A percentile compares a stretch with the other conserved stretches of the same genome.
These are phyloP conservation scores for Phalaenopsis equestris DNA, from an alignment of 106 monocot species.

Conservation along the genomic window DNA sequence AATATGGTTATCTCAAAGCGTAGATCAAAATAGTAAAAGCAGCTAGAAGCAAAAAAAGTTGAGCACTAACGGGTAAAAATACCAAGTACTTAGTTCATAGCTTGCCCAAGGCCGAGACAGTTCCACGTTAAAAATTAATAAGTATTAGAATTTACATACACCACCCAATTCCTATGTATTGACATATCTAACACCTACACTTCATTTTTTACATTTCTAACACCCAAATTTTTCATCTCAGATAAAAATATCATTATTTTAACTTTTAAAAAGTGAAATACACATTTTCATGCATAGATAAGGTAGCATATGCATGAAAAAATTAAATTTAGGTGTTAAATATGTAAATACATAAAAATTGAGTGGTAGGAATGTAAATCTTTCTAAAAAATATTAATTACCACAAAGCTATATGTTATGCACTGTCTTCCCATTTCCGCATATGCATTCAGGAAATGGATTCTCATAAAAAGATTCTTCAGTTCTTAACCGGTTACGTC, in stretches of 20 bases:
- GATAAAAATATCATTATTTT: too few species aligned
- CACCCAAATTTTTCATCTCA: too few species aligned
- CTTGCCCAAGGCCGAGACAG: background rate
- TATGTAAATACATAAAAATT: too few species aligned
- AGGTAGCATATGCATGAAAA: too few species aligned
- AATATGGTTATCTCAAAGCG: background rate
- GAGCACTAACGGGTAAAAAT: background rate
- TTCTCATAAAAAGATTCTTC: constrained; percentile 99
- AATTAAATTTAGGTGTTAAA: too few species aligned
- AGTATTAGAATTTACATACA: background rate
- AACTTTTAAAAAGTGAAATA: too few species aligned
- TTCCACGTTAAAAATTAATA: background rate
- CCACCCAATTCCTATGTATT: too few species aligned
- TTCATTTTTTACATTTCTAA: too few species aligned
- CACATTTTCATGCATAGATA: too few species aligned
- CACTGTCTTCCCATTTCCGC: constrained; percentile 16
- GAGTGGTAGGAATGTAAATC: too few species aligned
- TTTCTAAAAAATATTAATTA: too few species aligned
- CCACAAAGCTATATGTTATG: background rate
- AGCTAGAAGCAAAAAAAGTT: background rate
- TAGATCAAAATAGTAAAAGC: background rate
- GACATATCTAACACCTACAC: too few species aligned
- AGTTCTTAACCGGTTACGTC: constrained; percentile 64
- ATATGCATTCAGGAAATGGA: constrained; percentile 95
- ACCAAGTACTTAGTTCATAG: background rate